phyloP scores from a whole-genome alignment of 805 yeast species.

The Yamadazyma philogaea region DNA sequence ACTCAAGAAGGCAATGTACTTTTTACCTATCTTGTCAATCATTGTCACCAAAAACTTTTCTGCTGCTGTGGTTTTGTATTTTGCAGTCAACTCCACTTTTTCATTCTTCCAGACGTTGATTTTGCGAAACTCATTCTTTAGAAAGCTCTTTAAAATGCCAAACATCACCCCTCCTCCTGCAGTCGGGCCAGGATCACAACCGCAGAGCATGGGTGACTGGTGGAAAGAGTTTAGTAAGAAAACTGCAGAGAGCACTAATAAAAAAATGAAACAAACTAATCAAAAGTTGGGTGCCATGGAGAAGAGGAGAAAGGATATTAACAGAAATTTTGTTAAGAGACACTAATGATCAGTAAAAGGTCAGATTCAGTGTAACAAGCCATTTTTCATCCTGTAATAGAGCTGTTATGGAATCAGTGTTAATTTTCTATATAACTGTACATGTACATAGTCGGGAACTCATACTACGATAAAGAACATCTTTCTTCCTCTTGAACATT shows the following conservation, averaged over 20 bases:
- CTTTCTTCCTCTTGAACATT: too few relatives aligned
- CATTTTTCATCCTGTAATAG: too few relatives aligned
- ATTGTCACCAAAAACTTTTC: constrained; percentile 87
- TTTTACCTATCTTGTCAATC: constrained; percentile 77
- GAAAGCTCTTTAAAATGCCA: constrained; percentile 57
- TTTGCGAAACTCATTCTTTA: constrained; percentile 56
- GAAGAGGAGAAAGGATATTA: constrained; percentile 29
- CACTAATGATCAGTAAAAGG: constrained; percentile 20
- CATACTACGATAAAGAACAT: neutral
- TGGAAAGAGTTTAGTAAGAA: constrained; percentile 31
- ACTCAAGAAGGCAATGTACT: constrained; percentile 60
- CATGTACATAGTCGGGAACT: neutral
- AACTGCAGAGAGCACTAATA: constrained; percentile 30
- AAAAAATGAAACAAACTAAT: constrained; percentile 33
- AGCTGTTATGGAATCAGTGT: too few relatives aligned
- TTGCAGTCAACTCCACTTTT: constrained; percentile 73
- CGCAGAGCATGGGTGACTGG: constrained; percentile 36
- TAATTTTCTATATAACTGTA: neutral
- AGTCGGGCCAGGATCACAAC: constrained; percentile 31
- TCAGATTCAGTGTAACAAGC: too few relatives aligned
- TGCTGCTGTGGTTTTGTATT: constrained; percentile 80
- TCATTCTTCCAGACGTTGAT: constrained; percentile 71
- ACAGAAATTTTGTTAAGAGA: constrained; percentile 38
- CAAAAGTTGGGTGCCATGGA: constrained; percentile 36
- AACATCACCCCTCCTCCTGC: constrained; percentile 46